These are phyloP conservation scores for Schizophyllum commune DNA, from an alignment of 1,284 basidiomycete species.

Conservation along the genomic window DNA sequence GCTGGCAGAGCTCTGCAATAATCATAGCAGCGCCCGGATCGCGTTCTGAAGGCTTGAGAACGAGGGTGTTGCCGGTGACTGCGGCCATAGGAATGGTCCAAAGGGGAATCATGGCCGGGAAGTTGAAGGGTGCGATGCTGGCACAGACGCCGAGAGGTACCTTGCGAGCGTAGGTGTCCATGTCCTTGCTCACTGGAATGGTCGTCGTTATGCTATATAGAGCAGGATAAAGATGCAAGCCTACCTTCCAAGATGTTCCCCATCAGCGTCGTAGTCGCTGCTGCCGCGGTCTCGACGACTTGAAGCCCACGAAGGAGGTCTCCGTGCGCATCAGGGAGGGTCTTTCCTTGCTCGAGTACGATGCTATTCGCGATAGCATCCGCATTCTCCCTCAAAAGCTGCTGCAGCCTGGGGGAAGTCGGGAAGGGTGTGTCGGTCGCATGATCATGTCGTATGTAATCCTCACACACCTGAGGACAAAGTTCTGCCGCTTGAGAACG, in stretches of 20 bases:
- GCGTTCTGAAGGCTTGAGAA: constrained; percentile 94
- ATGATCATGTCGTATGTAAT: neutral
- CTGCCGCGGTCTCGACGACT: constrained; percentile 87
- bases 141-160: constrained; percentile 53
- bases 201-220: constrained; percentile 4
- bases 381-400: constrained; percentile 71
- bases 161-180: constrained; percentile 88
- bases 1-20: constrained; percentile 88
- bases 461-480: constrained; percentile 74
- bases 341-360: constrained; percentile 90
- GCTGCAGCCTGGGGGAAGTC: constrained; percentile 57
- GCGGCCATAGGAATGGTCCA: constrained; percentile 91
- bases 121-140: constrained; percentile 90
- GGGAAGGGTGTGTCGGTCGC: neutral
- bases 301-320: constrained; percentile 92
- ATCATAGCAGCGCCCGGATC: constrained; percentile 98
- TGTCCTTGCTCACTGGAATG: constrained; percentile 79
- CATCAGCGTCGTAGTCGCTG: constrained; percentile 77
- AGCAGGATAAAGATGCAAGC: neutral
- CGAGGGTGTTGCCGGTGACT: constrained; percentile 90
- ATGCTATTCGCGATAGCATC: constrained; percentile 72
- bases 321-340: constrained; percentile 84
- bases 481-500: constrained; percentile 81
- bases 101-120: constrained; percentile 96
- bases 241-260: constrained; percentile 90